Evolutionary conservation across 2,329 filamentous ascomycete species (phyloP).

Genomic region (Pleoardoris graminearum): DNA sequence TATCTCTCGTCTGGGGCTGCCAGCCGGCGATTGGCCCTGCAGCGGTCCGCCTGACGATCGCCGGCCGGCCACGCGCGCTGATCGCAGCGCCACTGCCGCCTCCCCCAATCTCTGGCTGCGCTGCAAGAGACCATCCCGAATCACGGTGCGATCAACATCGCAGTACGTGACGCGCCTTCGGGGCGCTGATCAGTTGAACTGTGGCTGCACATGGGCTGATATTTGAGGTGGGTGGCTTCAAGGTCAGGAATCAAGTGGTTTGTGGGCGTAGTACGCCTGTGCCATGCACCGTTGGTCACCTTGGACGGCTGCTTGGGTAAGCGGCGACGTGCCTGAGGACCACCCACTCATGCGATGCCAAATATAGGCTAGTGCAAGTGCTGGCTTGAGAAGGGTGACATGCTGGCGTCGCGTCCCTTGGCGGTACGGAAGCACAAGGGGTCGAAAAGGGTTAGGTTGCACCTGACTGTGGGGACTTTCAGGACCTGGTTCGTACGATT

Average conservation of each 20-base stretch:
- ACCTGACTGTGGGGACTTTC: neutral
- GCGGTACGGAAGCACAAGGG: neutral
- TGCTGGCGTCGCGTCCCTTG: conserved; percentile 3
- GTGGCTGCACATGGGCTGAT: neutral
- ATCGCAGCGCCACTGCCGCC: conserved; percentile 4
- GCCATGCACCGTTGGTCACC: neutral
- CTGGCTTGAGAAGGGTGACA: conserved; percentile 10
- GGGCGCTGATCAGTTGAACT: neutral
- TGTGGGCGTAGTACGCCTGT: neutral
- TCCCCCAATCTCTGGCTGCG: neutral
- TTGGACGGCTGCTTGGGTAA: conserved; percentile 6
- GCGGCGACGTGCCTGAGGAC: conserved; percentile 1
- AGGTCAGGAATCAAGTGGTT: neutral
- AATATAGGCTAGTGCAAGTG: conserved; percentile 11
- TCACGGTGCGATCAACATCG: neutral
- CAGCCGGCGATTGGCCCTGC: neutral
- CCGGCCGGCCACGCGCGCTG: neutral
- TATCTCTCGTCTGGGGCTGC: neutral
- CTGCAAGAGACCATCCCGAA: neutral
- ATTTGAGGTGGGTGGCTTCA: neutral
- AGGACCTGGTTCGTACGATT: neutral
- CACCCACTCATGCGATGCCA: too few species aligned
- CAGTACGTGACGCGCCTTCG: neutral
- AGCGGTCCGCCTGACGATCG: neutral
- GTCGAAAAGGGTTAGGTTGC: neutral